A percentile compares a stretch with the other conserved stretches of the same genome.
Conservation (phyloP, 2,329 filamentous ascomycete genomes). For the Verticillium isaacii region DNA sequence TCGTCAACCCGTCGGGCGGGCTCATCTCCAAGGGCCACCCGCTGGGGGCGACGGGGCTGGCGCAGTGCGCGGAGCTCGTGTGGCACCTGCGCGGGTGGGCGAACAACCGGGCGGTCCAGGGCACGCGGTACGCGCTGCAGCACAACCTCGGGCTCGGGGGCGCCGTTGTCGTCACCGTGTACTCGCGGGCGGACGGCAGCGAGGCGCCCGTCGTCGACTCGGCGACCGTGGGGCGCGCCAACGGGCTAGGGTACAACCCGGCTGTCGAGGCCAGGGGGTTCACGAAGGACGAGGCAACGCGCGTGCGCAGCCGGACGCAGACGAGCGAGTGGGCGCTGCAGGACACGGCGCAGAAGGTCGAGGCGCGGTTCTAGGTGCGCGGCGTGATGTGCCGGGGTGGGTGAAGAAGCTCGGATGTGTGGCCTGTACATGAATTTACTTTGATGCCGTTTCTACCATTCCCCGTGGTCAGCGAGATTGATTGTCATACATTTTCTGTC, state of each 20-base stretch:
- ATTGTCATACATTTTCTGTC: no score
- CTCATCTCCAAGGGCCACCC: constrained; percentile 96
- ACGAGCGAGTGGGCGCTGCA: constrained; percentile 71
- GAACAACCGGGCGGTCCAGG: constrained; percentile 72
- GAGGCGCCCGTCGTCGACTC: constrained; percentile 55
- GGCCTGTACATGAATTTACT: background rate
- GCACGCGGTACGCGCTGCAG: constrained; percentile 72
- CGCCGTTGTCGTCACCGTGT: constrained; percentile 85
- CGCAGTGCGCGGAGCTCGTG: constrained; percentile 89
- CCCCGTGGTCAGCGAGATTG: no score
- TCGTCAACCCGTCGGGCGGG: constrained; percentile 91
- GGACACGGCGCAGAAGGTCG: constrained; percentile 47
- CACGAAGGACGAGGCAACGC: constrained; percentile 67
- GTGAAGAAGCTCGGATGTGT: background rate
- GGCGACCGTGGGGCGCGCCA: constrained; percentile 59
- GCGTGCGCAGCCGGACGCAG: constrained; percentile 64
- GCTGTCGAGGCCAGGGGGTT: constrained; percentile 87
- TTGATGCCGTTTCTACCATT: no score
- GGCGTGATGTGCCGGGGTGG: background rate
- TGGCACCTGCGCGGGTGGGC: constrained; percentile 97
- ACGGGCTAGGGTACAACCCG: constrained; percentile 82
- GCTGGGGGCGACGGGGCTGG: constrained; percentile 88
- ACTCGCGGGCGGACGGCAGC: constrained; percentile 75
- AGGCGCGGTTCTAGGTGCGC: constrained; percentile 25
- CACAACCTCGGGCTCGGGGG: constrained; percentile 93